Percentiles rank a stretch among this genome's conserved stretches.
phyloP scores from a whole-genome alignment of 441 rosid species.

The Pelargonium fulgidum region DNA sequence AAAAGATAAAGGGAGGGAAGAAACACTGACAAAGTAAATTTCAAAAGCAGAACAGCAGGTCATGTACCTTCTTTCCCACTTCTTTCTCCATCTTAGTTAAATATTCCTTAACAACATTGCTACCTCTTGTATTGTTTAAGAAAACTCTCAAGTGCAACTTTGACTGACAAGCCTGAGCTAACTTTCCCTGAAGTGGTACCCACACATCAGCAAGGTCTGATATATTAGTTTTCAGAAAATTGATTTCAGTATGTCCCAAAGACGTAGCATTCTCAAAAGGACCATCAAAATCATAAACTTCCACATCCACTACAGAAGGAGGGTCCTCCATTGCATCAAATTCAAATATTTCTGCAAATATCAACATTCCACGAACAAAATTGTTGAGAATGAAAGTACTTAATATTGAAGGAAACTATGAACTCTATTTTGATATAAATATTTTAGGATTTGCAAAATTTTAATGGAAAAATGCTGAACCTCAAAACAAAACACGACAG shows the following conservation, averaged over 20 bases:
- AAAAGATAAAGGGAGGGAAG: neutral
- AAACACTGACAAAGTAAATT: constrained; percentile 6
- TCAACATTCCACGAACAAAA: constrained; percentile 16
- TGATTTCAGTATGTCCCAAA: constrained; percentile 74
- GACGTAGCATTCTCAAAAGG: constrained; percentile 87
- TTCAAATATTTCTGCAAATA: constrained; percentile 83
- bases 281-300: constrained; percentile 89
- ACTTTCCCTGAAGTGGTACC: constrained; percentile 80
- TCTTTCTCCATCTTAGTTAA: constrained; percentile 95
- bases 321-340: constrained; percentile 97
- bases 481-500: constrained; percentile 6
- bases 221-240: constrained; percentile 73
- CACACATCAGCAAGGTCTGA: constrained; percentile 86
- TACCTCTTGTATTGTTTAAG: constrained; percentile 81
- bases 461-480: neutral
- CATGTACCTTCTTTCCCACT: constrained; percentile 83
- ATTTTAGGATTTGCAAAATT: constrained; percentile 10
- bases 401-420: neutral
- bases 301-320: constrained; percentile 82
- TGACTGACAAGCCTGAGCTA: constrained; percentile 91
- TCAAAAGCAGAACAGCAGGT: constrained; percentile 17
- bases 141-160: constrained; percentile 80
- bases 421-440: neutral
- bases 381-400: constrained; percentile 7
- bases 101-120: constrained; percentile 72